Conservation (phyloP, 1,284 basidiomycete genomes). For the Heterobasidion irregulare region DNA sequence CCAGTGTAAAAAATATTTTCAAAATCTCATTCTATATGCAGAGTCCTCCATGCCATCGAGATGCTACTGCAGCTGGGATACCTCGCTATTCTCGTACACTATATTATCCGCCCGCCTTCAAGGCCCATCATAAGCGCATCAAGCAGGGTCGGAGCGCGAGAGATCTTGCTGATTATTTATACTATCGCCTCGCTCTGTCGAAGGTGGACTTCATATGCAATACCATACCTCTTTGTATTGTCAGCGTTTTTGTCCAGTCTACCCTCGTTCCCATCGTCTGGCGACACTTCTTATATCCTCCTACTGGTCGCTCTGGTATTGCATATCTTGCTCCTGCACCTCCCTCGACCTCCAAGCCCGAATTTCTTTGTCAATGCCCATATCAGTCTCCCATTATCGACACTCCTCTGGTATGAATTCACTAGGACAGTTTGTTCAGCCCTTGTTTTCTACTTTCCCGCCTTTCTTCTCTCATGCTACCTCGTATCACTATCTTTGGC, state of each 20-base stretch:
- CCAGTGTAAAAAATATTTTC: no score
- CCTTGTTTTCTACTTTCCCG: conserved; percentile 38
- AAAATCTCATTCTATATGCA: no score
- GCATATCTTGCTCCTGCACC: conserved; percentile 34
- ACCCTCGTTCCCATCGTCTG: conserved; percentile 27
- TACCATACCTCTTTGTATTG: conserved; percentile 24
- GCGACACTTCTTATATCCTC: conserved; percentile 27
- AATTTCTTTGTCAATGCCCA: conserved; percentile 30
- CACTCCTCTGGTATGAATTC: conserved; percentile 29
- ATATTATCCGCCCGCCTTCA: conserved; percentile 33
- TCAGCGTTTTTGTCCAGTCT: conserved; percentile 23
- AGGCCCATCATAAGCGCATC: conserved; percentile 16
- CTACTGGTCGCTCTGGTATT: conserved; percentile 31
- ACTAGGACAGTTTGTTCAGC: conserved; percentile 29
- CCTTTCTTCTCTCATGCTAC: conserved; percentile 31
- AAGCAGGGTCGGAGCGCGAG: conserved; percentile 22
- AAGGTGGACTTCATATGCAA: conserved; percentile 13
- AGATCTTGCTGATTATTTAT: conserved; percentile 28
- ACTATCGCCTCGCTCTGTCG: conserved; percentile 23
- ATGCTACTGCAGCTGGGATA: conserved; percentile 30
- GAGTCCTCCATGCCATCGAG: conserved; percentile 40
- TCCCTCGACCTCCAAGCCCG: conserved; percentile 33
- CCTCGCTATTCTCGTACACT: conserved; percentile 32
- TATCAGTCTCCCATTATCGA: conserved; percentile 32
- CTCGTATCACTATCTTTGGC: conserved; percentile 33